These are phyloP conservation scores for Breviolum minutum DNA, from an alignment of 73 alveolate genomes.

Conservation along the genomic window DNA sequence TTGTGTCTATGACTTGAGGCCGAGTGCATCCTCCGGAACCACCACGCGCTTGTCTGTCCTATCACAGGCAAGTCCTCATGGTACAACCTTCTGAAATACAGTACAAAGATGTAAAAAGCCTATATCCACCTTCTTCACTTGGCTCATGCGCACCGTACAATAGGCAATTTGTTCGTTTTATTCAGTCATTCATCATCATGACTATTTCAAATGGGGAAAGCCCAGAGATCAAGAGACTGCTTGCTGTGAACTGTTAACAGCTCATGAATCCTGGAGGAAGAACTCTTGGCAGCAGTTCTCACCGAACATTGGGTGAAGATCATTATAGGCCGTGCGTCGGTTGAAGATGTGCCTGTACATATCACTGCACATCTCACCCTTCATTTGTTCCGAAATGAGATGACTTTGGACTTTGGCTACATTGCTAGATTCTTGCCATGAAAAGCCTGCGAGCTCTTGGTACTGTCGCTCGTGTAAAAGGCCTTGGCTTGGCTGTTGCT, in stretches of 20 bases:
- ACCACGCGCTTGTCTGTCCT: conserved; percentile 62
- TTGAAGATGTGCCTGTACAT: neutral
- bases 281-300: conserved; percentile 46
- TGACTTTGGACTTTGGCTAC: neutral
- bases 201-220: no score
- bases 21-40: conserved; percentile 29
- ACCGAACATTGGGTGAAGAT: conserved; percentile 87
- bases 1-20: conserved; percentile 8
- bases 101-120: no score
- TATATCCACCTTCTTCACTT: no score
- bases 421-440: neutral
- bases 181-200: no score
- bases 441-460: no score
- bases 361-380: neutral
- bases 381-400: neutral
- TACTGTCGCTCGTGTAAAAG: neutral
- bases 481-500: conserved; percentile 64
- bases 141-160: no score
- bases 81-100: neutral
- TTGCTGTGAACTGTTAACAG: no score
- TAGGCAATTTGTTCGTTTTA: no score
- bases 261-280: neutral
- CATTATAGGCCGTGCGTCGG: conserved; percentile 14
- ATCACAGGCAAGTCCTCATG: conserved; percentile 11
- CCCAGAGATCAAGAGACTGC: no score